Conservation (phyloP, 106 monocot genomes). For the Acanthochlamys bracteata region DNA sequence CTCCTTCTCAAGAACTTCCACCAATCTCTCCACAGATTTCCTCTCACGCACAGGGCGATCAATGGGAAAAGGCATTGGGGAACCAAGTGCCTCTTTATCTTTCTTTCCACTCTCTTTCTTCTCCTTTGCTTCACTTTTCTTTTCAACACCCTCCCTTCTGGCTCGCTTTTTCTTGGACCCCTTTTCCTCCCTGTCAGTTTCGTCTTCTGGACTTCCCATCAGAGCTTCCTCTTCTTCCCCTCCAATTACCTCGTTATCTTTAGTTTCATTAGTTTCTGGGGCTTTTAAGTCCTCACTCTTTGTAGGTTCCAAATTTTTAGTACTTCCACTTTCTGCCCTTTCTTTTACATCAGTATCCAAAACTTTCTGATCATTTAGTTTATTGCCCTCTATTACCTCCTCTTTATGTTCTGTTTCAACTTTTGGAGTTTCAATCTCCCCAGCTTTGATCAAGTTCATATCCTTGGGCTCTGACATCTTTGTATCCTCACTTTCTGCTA, state of each 20-base stretch:
- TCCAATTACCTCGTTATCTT: not conserved
- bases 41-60: conserved; percentile 9
- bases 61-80: not conserved
- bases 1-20: conserved; percentile 4
- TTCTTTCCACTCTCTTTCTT: not conserved
- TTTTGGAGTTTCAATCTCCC: not conserved
- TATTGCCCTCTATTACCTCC: not conserved
- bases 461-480: not conserved
- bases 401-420: not conserved
- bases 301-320: not conserved
- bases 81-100: not conserved
- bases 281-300: not conserved
- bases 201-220: not conserved
- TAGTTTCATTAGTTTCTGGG: not conserved
- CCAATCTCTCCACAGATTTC: conserved; percentile 4
- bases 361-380: not conserved
- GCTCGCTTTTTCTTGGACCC: not conserved
- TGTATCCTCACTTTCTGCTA: not conserved
- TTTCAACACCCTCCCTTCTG: not conserved
- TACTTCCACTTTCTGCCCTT: not conserved
- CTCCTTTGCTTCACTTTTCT: conserved; percentile 1
- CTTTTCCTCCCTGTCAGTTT: not conserved
- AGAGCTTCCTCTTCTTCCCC: not conserved
- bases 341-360: not conserved
- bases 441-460: not conserved